phyloP scores from a whole-genome alignment of 768 basidiomycete genomes.

The Hebeloma cylindrosporum region DNA sequence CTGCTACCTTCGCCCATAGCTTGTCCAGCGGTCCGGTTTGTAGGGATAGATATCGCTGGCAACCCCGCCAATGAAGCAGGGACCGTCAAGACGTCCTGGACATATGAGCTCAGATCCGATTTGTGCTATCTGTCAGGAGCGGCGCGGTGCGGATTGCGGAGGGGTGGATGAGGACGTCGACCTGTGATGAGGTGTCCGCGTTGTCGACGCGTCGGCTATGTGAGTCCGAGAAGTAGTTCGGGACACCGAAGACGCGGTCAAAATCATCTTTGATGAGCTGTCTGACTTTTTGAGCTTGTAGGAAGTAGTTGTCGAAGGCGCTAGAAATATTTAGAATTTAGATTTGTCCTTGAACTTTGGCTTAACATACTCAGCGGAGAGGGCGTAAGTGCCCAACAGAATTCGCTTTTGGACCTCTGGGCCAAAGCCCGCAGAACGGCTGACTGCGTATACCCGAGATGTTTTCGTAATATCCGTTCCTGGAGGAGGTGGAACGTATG shows the following conservation, averaged over 20 bases:
- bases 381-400: conserved; percentile 85
- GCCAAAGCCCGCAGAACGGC: conserved; percentile 75
- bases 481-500: conserved; percentile 44
- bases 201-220: background rate
- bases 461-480: conserved; percentile 48
- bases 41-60: conserved; percentile 77
- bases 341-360: background rate
- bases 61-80: conserved; percentile 90
- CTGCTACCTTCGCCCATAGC: background rate
- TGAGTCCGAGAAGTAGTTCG: conserved; percentile 45
- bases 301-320: conserved; percentile 96
- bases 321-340: conserved; percentile 37
- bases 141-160: conserved; percentile 89
- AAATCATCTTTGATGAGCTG: conserved; percentile 73
- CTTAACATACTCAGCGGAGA: conserved; percentile 80
- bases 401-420: conserved; percentile 84
- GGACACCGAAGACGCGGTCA: conserved; percentile 59
- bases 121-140: conserved; percentile 31
- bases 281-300: conserved; percentile 87
- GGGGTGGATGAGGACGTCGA: conserved; percentile 86
- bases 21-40: background rate
- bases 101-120: conserved; percentile 56
- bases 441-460: conserved; percentile 59
- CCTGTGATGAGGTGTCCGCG: conserved; percentile 28
- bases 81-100: conserved; percentile 90